A percentile compares a stretch with the other conserved stretches of the same genome.
Conservation (phyloP, 768 basidiomycete species). For the Podaxis sp. region DNA sequence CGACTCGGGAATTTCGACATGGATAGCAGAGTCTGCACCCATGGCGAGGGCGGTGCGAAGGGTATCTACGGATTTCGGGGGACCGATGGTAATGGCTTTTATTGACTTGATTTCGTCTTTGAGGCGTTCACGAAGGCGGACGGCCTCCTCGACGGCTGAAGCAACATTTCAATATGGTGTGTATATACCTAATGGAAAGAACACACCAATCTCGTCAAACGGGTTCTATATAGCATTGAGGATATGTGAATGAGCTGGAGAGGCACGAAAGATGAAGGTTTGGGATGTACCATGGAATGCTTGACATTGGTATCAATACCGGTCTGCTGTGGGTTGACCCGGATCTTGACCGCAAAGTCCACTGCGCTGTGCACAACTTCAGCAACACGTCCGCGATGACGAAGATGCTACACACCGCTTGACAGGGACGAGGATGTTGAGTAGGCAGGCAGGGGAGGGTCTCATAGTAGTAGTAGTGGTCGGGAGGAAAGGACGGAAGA, state of each 20-base stretch:
- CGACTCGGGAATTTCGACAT: conserved; percentile 81
- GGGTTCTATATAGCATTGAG: conserved; percentile 66
- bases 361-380: conserved; percentile 60
- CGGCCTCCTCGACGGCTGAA: conserved; percentile 94
- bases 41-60: conserved; percentile 96
- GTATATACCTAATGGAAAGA: background rate
- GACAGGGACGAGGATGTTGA: conserved; percentile 93
- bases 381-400: background rate
- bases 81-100: conserved; percentile 92
- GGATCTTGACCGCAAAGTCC: conserved; percentile 98
- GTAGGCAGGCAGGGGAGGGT: conserved; percentile 65
- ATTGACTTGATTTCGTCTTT: conserved; percentile 81
- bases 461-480: conserved; percentile 50
- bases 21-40: conserved; percentile 93
- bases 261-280: background rate
- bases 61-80: conserved; percentile 84
- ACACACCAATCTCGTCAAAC: conserved; percentile 94
- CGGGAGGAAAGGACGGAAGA: background rate
- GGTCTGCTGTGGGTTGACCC: conserved; percentile 92
- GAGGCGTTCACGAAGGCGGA: conserved; percentile 85
- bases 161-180: background rate
- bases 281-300: conserved; percentile 87
- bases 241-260: background rate
- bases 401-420: conserved; percentile 62
- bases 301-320: conserved; percentile 97